phyloP scores from a whole-genome alignment of 768 basidiomycete species.

The Tylopilus balloui region DNA sequence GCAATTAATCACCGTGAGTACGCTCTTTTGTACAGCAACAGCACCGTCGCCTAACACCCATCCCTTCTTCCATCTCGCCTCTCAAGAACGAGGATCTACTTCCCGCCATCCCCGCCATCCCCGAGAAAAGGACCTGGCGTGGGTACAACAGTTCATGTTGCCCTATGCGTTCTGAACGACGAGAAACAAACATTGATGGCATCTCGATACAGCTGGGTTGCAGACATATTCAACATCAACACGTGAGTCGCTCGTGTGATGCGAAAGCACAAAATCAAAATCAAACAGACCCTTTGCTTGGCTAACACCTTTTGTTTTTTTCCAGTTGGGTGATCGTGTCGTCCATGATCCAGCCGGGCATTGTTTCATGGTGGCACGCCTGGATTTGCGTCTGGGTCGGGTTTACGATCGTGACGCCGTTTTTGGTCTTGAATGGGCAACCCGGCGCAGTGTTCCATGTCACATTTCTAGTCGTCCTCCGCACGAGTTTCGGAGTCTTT shows the following conservation, averaged over 20 bases:
- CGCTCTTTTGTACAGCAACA: conserved; percentile 2
- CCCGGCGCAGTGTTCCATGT: conserved; percentile 75
- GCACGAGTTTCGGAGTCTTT: conserved; percentile 76
- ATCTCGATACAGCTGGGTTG: conserved; percentile 58
- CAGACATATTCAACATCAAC: conserved; percentile 76
- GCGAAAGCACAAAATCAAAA: not conserved
- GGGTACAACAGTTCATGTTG: conserved; percentile 60
- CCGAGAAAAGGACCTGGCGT: conserved; percentile 62
- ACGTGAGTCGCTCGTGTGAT: conserved; percentile 43
- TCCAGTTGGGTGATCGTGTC: conserved; percentile 72
- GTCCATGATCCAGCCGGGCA: conserved; percentile 65
- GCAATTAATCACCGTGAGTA: conserved; percentile 53
- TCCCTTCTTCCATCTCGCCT: conserved; percentile 15
- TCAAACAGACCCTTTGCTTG: not conserved
- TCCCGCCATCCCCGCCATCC: conserved; percentile 68
- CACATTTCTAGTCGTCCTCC: conserved; percentile 70
- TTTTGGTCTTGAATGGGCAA: conserved; percentile 73
- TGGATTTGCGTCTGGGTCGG: conserved; percentile 77
- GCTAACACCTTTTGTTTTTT: not conserved
- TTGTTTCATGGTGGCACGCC: conserved; percentile 84
- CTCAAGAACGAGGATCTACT: conserved; percentile 64
- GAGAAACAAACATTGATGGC: not conserved
- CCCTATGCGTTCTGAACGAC: conserved; percentile 43
- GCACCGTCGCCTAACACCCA: conserved; percentile 1
- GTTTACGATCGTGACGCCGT: conserved; percentile 56